Conservation (phyloP, 2,329 filamentous ascomycete species). For the Fusarium neocosmosporiellum region DNA sequence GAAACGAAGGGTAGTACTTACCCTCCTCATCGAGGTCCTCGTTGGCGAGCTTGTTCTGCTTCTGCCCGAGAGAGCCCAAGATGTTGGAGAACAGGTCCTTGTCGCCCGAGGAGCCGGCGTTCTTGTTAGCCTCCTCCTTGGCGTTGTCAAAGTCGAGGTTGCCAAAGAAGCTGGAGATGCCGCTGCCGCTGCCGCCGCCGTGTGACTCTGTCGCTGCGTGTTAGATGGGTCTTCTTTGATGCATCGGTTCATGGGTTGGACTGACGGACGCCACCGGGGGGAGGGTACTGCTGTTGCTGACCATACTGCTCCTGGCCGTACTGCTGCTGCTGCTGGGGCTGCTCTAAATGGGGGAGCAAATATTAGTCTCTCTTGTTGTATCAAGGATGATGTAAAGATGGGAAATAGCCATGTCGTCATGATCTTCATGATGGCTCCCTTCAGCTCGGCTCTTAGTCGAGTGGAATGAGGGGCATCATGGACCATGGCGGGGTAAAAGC, state of each 20-base stretch:
- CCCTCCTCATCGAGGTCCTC: slow-evolving; percentile 64
- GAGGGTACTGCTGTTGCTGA: slow-evolving; percentile 37
- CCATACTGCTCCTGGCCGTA: too few species aligned
- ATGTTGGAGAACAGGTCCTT: slow-evolving; percentile 62
- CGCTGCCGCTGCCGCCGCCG: slow-evolving; percentile 49
- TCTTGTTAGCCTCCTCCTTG: slow-evolving; percentile 59
- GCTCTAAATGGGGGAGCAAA: slow-evolving; percentile 2
- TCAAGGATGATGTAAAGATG: background rate
- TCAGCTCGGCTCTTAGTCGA: background rate
- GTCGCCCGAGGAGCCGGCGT: slow-evolving; percentile 60
- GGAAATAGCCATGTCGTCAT: background rate
- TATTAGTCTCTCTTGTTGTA: slow-evolving; percentile 6
- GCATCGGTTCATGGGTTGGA: slow-evolving; percentile 4
- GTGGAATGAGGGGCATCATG: slow-evolving; percentile 29
- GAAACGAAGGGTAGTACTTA: slow-evolving; percentile 37
- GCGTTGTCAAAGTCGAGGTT: slow-evolving; percentile 62
- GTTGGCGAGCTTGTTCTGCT: slow-evolving; percentile 59
- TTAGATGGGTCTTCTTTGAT: background rate
- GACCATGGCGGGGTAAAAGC: slow-evolving; percentile 38
- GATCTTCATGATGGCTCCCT: background rate
- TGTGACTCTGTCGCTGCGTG: slow-evolving; percentile 43
- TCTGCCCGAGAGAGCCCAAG: slow-evolving; percentile 59
- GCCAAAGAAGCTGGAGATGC: slow-evolving; percentile 54
- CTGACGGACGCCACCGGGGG: slow-evolving; percentile 44
- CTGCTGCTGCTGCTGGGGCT: slow-evolving; percentile 19